phyloP scores from a whole-genome alignment of 306 rosid species.

The Rosa chinensis region DNA sequence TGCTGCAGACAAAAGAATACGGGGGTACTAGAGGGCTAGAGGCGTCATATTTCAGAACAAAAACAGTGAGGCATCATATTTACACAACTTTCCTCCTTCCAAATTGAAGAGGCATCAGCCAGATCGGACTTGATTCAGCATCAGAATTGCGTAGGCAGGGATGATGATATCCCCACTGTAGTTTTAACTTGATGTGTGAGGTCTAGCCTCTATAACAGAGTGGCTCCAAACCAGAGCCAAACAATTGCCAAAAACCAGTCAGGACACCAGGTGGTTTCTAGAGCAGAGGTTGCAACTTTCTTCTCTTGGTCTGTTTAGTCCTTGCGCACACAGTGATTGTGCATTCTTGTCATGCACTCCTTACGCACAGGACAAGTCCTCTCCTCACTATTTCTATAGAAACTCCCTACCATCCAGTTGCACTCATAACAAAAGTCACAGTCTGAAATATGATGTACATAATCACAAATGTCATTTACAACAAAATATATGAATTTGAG shows the following conservation, averaged over 20 bases:
- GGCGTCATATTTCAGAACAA: no score
- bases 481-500: neutral
- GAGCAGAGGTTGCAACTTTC: neutral
- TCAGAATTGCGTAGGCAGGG: neutral
- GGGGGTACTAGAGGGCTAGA: no score
- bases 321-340: neutral
- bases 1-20: no score
- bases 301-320: neutral
- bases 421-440: neutral
- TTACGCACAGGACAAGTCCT: neutral
- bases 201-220: neutral
- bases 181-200: neutral
- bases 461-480: slow-evolving; percentile 25
- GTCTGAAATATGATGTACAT: neutral
- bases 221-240: no score
- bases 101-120: no score
- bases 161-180: neutral
- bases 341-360: neutral
- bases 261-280: no score
- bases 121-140: no score
- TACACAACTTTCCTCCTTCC: no score
- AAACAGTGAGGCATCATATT: no score
- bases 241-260: no score
- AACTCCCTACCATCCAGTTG: neutral
- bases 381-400: neutral